Evolutionary conservation across 2,329 filamentous ascomycete genomes (phyloP), one percentile per base, ranked within the genome.

Genomic region (Podosphaera xanthii): DNA sequence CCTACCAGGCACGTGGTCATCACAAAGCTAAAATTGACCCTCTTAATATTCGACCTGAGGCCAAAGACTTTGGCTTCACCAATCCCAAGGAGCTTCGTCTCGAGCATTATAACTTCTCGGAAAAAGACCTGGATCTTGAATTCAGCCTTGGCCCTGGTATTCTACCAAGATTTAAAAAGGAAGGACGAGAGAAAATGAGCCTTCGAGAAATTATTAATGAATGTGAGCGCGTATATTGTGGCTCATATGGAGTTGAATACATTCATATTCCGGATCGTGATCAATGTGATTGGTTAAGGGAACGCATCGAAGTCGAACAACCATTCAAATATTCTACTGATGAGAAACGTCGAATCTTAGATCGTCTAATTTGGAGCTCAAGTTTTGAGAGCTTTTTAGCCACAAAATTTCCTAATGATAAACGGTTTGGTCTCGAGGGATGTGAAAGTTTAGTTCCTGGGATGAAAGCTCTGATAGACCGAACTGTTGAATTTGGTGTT

Each of bases 331-430:
- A 96, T 77, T 94, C 88, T 0, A 85, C 95, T 61, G 92, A 97
- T 69, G 92, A 98, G 79, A 98, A 98, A 81, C 87, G 92, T 69
- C 83, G 92, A 65, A 95, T 98, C 66, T 80, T 98, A 65, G 92
- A 98, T 74, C 87, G 92, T 69, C 78, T 98, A 64, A 98, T 98
- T 72, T 98, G 92, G 92, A 91, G 87, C 71, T 94, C 90, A 64
- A 96, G 88, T 74, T 98, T 98, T 72, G 92, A 98, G 76, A 76
- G 82, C 61, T 98, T 98, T 79, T 76, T 94, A 65, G 84, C 92
- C 60, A 96, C 89, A 61, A 98, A 98, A 74, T 97, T 96, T 74
- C 92, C 92, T 72, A 98, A 98, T 74, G 92, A 98, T 76, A 98
- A 98, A 80, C 87, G 92, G 70, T 98, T 98, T 73, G 92, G 92